Evolutionary conservation across 208 protist species (phyloP), one percentile per base, ranked within the genome.

Genomic region (Leishmania turanica): DNA sequence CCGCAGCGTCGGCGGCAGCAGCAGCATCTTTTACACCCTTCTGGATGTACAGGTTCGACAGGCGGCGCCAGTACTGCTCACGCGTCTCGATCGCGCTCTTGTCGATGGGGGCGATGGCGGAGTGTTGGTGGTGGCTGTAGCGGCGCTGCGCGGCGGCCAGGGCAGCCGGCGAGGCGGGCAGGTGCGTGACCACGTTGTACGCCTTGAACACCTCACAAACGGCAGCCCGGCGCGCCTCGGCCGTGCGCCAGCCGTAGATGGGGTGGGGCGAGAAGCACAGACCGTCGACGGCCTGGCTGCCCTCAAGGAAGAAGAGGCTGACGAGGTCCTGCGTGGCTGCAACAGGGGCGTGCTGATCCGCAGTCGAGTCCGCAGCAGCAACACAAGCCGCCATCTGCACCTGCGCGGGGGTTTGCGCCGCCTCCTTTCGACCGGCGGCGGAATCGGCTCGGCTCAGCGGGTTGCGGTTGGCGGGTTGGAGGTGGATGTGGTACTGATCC

Each of bases 11-110:
- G 27, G 70, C 51, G 7, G 78, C 54, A 9, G 68, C 13, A 40
- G 65, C 51, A 68, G 75, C 42, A 8, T 58, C 53, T 24, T 76
- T 66, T 15, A 77, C 65, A 24, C 79, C 78, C 74, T 88, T 79
- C 70, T 84, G 79, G 56, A 86, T 89, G 86, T 86, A 91, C 19
- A 83, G 51, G 34, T 79, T 78, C 1, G 88, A 70, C 34, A 91
- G 80, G 19, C 88, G 88, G 34, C 88, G 85, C 86, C 85, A 89
- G 82, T 89, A 91, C 83, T 89, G 83, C 75, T 91, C 88, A 7
- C 86, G 86, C 51, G 86, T 84, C 86, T 89, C 85, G 34, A 80
- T 49, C 62, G 31, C 77, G 51, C 31, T 37, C 62, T 53, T 47
- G 72, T 51, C 42, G 53, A 62, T 37, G 51, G n/a, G 11, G 17